A percentile compares a stretch with the other conserved stretches of the same genome.
Conservation (phyloP, 352 stramenopile species). For the Globisporangium recalcitrans region DNA sequence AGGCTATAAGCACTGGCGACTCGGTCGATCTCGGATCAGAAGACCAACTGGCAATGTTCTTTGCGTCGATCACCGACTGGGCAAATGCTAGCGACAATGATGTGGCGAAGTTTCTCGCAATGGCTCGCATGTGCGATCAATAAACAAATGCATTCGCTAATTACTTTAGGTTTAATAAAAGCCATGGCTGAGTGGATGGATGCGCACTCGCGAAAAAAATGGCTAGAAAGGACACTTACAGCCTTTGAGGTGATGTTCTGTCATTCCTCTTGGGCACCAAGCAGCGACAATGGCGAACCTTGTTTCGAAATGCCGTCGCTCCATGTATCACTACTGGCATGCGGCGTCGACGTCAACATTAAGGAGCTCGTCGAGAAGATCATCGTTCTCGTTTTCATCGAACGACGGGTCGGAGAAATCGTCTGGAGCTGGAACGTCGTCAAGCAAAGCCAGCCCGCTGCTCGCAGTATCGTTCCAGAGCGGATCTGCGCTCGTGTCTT, state of each 20-base stretch:
- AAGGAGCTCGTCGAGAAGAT: slow-evolving; percentile 44
- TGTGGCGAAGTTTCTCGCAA: slow-evolving; percentile 45
- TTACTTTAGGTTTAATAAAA: slow-evolving; percentile 10
- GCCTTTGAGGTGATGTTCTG: not conserved
- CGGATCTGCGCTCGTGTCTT: slow-evolving; percentile 13
- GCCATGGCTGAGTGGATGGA: not conserved
- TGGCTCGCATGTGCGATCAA: slow-evolving; percentile 39
- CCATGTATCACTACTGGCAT: slow-evolving; percentile 1
- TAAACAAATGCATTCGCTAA: slow-evolving; percentile 19
- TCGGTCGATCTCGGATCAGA: slow-evolving; percentile 28
- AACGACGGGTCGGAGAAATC: slow-evolving; percentile 22
- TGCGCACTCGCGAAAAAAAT: not conserved
- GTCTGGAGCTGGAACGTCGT: slow-evolving; percentile 35
- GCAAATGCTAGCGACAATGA: slow-evolving; percentile 31
- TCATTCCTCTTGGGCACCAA: not conserved
- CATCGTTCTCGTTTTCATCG: slow-evolving; percentile 18
- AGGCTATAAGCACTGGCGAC: slow-evolving; percentile 17
- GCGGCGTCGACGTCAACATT: slow-evolving; percentile 46
- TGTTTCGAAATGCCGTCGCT: not conserved
- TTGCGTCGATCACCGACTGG: slow-evolving; percentile 53
- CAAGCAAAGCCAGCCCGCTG: slow-evolving; percentile 8
- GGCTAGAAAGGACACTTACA: not conserved
- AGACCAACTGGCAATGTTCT: slow-evolving; percentile 40
- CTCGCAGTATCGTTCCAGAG: slow-evolving; percentile 15
- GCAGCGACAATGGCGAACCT: not conserved